Percentiles rank a stretch among this genome's conserved stretches.
Evolutionary conservation across 1,139 yeast genomes (phyloP).

Genomic region (Tardiomyces blankii): DNA sequence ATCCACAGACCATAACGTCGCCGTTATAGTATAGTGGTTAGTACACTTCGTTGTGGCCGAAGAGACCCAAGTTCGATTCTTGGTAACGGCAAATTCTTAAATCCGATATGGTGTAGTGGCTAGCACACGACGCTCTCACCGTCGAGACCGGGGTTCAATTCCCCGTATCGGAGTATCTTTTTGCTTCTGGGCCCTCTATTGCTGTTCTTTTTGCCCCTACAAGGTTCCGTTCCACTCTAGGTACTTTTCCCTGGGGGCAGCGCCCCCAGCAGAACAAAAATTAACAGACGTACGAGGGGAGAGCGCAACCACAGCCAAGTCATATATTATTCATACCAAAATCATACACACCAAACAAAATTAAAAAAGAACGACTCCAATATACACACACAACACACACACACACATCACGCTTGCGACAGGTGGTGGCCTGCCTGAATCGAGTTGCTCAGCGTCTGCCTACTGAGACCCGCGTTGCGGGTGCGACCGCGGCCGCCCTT

Average conservation of each 20-base stretch:
- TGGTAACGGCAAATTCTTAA: constrained; percentile 29
- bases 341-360: neutral
- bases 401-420: constrained; percentile 1
- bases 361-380: neutral
- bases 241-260: no score
- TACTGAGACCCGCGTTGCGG: constrained; percentile 2
- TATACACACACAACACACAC: neutral
- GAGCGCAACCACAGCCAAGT: neutral
- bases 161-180: neutral
- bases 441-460: constrained; percentile 16
- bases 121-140: constrained; percentile 1
- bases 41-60: constrained; percentile 37
- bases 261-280: no score
- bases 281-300: no score
- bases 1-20: constrained; percentile 5
- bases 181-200: no score
- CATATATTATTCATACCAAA: neutral
- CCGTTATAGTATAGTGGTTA: constrained; percentile 36
- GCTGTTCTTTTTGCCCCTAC: no score
- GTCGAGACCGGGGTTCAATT: constrained; percentile 1
- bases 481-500: neutral
- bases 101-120: neutral
- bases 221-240: no score
- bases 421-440: constrained; percentile 19
- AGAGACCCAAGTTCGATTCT: constrained; percentile 36